Evolutionary conservation across 2,329 filamentous ascomycete species (phyloP).

Genomic region (Nothopassalora personata): DNA sequence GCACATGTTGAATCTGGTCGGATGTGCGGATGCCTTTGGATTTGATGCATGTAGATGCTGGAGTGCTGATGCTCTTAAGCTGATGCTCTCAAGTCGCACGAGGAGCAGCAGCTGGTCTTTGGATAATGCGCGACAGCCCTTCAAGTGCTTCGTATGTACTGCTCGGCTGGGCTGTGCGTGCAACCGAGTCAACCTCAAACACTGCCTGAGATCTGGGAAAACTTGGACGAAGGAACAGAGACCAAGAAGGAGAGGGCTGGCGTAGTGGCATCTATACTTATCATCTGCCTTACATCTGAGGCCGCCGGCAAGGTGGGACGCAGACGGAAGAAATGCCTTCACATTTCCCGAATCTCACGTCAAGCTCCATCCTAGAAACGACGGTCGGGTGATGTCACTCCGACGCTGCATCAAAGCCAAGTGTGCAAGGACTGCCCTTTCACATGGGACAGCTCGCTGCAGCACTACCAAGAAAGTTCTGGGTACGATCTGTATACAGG

Average conservation of each 20-base stretch:
- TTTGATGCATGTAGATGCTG: too few species aligned
- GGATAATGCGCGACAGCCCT: too few species aligned
- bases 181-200: not conserved
- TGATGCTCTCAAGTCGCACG: too few species aligned
- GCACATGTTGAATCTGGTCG: constrained; percentile 21
- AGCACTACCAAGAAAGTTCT: too few species aligned
- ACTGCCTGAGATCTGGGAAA: not conserved
- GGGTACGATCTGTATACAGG: not conserved
- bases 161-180: not conserved
- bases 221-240: not conserved
- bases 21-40: too few species aligned
- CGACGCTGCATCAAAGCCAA: not conserved
- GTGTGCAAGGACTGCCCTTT: not conserved
- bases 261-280: not conserved
- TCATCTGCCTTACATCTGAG: not conserved
- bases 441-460: not conserved
- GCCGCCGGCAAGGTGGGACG: not conserved
- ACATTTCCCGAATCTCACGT: not conserved
- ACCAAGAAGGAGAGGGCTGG: not conserved
- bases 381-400: not conserved
- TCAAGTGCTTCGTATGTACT: not conserved
- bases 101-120: too few species aligned
- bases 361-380: not conserved
- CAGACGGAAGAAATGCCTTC: not conserved
- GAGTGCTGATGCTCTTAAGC: too few species aligned